Evolutionary conservation across 768 basidiomycete genomes (phyloP), one percentile per base, ranked within the genome.

Genomic region (Mycena sanguinolenta): DNA sequence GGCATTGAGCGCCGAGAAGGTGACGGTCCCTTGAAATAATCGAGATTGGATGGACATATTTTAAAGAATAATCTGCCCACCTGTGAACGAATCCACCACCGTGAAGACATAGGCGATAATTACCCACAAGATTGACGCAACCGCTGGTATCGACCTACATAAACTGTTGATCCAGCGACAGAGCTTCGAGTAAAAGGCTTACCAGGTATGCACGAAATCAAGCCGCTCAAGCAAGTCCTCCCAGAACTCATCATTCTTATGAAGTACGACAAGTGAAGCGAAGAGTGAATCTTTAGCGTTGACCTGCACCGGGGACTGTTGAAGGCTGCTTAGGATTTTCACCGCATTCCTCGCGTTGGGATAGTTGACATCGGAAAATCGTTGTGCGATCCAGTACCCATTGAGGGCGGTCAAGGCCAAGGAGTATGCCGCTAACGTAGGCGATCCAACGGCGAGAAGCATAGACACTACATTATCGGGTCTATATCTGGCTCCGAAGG

Each of bases 161-260:
- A 27, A 58, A 39, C 10, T 42, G n/a, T 12, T 34, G 2, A 25
- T 58, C 6, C 30, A 34, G 4, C 12, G 19, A 21, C 10, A 16
- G 23, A n/a, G 16, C 36, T 16, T 14, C 16, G 4, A 17, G 1
- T 27, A 30, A 42, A 57, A 67, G 65, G 17, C n/a, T n/a, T 3
- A 73, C 85, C 84, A 86, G 14, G 80, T 82, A 32, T 83, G 79
- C 0, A 77, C 79, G 66, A 77, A 79, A 49, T 86, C 75, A 32
- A 86, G 77, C 60, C 75, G 73, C 0, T 69, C 59, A 9, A 75
- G 73, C 34, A 84, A 67, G 23, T 75, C 75, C 1, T 38, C 39
- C 85, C 85, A 86, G 80, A 80, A 86, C 2, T 73, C 44, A 57
- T 82, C 79, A 61, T 84, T 23, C 39, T 79, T 72, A 0, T 78